Conservation (phyloP, 2,329 filamentous ascomycete genomes). For the Botrytis aclada region DNA sequence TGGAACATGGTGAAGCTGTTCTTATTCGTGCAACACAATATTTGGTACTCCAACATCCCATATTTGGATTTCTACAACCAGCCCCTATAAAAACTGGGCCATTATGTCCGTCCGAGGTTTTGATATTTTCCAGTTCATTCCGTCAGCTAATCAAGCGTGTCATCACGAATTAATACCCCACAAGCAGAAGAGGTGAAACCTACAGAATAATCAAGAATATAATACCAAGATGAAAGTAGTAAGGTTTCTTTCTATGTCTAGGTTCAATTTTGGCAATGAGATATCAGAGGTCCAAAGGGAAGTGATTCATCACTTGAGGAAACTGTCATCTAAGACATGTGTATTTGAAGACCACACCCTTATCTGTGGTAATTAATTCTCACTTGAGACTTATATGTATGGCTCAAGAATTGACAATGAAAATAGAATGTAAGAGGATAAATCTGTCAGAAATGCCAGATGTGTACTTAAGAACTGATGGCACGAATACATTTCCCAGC, state of each 20-base stretch:
- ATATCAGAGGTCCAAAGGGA: background rate
- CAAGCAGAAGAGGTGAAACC: background rate
- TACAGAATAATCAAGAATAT: background rate
- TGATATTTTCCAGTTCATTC: background rate
- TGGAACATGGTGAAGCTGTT: background rate
- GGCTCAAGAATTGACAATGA: background rate
- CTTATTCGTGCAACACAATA: background rate
- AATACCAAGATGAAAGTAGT: background rate
- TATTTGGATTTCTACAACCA: background rate
- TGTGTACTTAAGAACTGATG: background rate
- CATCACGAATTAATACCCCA: background rate
- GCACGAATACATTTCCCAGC: background rate
- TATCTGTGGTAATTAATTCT: background rate
- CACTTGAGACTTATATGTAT: background rate
- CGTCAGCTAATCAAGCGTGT: background rate
- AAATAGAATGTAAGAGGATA: background rate
- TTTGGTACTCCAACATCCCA: background rate
- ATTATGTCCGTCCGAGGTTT: background rate
- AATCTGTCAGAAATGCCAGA: background rate
- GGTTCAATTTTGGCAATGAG: background rate
- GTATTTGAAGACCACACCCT: background rate
- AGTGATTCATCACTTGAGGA: background rate
- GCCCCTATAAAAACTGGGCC: background rate
- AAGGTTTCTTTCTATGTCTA: background rate
- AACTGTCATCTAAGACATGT: background rate